Evolutionary conservation across 192 early-diverging fungal species (phyloP).

Genomic region (Mortierella claussenii): DNA sequence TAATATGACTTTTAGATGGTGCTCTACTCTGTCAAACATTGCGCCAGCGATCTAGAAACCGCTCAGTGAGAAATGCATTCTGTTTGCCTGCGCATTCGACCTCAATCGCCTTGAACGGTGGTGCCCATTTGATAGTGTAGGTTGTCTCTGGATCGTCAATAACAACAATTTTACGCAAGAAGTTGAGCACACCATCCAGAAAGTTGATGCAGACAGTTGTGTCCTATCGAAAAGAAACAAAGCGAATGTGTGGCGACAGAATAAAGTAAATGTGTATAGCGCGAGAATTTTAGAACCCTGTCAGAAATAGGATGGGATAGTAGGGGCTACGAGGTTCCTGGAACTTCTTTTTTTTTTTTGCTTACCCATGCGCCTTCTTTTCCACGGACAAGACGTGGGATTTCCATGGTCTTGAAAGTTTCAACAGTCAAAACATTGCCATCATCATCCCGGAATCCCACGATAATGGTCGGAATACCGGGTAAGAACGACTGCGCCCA

Average conservation of each 20-base stretch:
- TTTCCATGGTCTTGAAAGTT: conserved; percentile 79
- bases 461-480: conserved; percentile 83
- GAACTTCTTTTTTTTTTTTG: not conserved
- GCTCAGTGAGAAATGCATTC: conserved; percentile 56
- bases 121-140: conserved; percentile 55
- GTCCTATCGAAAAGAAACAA: conserved; percentile 56
- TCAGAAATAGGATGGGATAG: no score
- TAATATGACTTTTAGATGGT: no score
- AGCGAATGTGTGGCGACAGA: no score
- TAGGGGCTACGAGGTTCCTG: no score
- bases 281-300: no score
- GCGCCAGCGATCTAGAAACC: conserved; percentile 43
- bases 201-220: conserved; percentile 88
- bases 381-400: conserved; percentile 81
- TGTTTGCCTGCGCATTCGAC: conserved; percentile 27
- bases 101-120: conserved; percentile 58
- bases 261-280: not conserved
- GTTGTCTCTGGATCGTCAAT: conserved; percentile 58
- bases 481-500: conserved; percentile 96
- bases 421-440: conserved; percentile 68
- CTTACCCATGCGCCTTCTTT: conserved; percentile 77
- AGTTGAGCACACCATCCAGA: conserved; percentile 71
- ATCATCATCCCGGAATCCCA: conserved; percentile 86
- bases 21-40: no score
- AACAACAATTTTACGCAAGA: conserved; percentile 49